Conservation (phyloP, 352 stramenopile genomes). For the Phytopythium ostracodes region DNA sequence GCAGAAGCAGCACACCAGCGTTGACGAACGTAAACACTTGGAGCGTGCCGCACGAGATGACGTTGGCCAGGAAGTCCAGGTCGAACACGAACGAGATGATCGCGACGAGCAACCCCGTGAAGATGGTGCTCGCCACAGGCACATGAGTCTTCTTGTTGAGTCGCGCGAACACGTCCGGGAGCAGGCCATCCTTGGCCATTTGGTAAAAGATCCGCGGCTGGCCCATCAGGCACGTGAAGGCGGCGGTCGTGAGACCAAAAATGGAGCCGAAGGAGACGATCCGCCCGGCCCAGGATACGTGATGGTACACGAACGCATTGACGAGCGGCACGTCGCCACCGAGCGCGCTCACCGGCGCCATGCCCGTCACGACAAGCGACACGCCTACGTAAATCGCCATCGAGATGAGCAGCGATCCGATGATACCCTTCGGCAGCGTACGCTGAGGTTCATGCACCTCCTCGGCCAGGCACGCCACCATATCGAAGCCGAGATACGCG, state of each 20-base stretch:
- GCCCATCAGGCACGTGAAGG: constrained; percentile 91
- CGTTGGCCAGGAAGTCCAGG: constrained; percentile 88
- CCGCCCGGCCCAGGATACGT: constrained; percentile 62
- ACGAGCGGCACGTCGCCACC: constrained; percentile 76
- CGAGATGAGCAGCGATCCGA: constrained; percentile 88
- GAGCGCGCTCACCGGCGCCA: constrained; percentile 71
- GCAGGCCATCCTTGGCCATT: constrained; percentile 84
- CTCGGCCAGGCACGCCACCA: constrained; percentile 90
- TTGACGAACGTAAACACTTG: constrained; percentile 94
- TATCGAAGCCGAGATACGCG: constrained; percentile 91
- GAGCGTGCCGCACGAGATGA: constrained; percentile 90
- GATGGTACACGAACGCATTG: constrained; percentile 79
- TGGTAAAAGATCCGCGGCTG: constrained; percentile 92
- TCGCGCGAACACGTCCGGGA: constrained; percentile 60
- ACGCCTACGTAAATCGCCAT: constrained; percentile 90
- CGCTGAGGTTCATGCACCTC: constrained; percentile 88
- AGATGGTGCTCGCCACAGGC: constrained; percentile 79
- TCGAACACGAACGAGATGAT: constrained; percentile 87
- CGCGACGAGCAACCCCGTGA: constrained; percentile 81
- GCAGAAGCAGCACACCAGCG: constrained; percentile 83
- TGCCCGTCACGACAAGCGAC: constrained; percentile 87
- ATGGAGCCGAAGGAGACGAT: constrained; percentile 92
- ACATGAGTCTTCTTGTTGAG: constrained; percentile 62
- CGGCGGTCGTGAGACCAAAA: constrained; percentile 88
- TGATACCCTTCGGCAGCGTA: constrained; percentile 90